Evolutionary conservation across 164 flowering plant genomes (phyloP), one percentile per base, ranked within the genome.

Genomic region (Echeveria elegans): DNA sequence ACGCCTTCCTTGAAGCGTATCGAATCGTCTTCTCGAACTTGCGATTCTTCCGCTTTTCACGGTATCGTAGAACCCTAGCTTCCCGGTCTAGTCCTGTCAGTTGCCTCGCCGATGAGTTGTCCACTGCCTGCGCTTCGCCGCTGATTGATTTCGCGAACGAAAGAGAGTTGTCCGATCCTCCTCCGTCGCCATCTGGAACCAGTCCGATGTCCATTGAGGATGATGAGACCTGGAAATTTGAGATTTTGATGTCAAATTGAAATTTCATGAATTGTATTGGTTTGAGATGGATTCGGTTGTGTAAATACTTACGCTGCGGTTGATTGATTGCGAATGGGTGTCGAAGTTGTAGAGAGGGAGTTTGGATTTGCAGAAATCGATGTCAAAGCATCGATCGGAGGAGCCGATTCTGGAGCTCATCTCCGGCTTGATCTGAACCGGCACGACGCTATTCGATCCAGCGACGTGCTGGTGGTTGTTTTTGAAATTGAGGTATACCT

Each of bases 21-120:
- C 86, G 70, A 5, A 85, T 85, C 10, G 85, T 85, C 52, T 85
- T 85, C 77, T 82, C 83, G 68, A 85, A 85, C 24, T 82, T 85
- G 9, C 86, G 69, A 71, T 81, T 81, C 83, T 81, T 85, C 56
- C 82, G 74, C 70, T 82, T 85, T 79, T 85, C 86, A 47, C 83
- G 75, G 80, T 85, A 85, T 71, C 88, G 72, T 68, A 79, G 48
- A 7, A 85, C 86, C 72, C 83, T 75, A 0, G 85, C 88, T 61
- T 85, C 86, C 21, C 88, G 66, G 31, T 85, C 85, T 12, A 74
- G 16, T 6, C 87, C 85, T 7, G 73, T 66, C 6, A 78, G 32
- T 30, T 71, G 77, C 16, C 65, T 43, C 68, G 43, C 64, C 15
- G 47, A 70, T 69, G 75, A 71, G 56, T 50, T 18, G 19, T 45